Evolutionary conservation across 345 rosid genomes (phyloP), one percentile per base, ranked within the genome.

Genomic region (Excoecaria agallocha): DNA sequence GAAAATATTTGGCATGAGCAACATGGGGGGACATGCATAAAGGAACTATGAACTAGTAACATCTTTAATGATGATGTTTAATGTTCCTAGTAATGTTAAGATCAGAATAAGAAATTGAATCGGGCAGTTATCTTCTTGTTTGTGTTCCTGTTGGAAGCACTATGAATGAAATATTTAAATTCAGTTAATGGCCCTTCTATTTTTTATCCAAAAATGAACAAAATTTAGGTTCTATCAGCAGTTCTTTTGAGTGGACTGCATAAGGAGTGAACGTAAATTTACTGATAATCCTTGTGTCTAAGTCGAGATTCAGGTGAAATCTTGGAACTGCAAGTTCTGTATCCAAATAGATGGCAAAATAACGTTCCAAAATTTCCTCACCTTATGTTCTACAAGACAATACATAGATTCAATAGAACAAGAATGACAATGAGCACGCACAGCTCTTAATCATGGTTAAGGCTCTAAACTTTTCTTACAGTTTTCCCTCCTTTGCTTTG

Each of bases 1-100:
- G 66, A 55, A 66, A 30, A 3, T 10, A 71, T 74, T 56, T 66
- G 77, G 54, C 12, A 15, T 48, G 6, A 63, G 46, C 68, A 64
- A 39, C 24, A 38, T 19, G 1, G 16, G 38, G 6, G 20, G 20
- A 7, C 20, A 17, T 17, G 22, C 22, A 62, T 37, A 37, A 62
- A 37, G 9, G 25, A 20, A 20, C 22, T 19, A 17, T 54, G 58
- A 54, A 54, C 58, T 19, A 56, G 61, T 56, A 1, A 20, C 4
- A 4, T 56, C 57, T 52, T 52, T 15, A 20, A n/a, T 52, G 17
- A 8, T 0, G 61, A 20, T 5, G 11, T 56, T 8, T 20, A 20
- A 56, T 56, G 25, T n/a, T 1, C 25, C 12, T 56, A n/a, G 35
- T 8, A 50, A 10, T 50, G 1, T 50, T 12, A 50, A 3, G 30